These are phyloP conservation scores for Gossypium turneri DNA, from an alignment of 345 rosid species.

Conservation along the genomic window DNA sequence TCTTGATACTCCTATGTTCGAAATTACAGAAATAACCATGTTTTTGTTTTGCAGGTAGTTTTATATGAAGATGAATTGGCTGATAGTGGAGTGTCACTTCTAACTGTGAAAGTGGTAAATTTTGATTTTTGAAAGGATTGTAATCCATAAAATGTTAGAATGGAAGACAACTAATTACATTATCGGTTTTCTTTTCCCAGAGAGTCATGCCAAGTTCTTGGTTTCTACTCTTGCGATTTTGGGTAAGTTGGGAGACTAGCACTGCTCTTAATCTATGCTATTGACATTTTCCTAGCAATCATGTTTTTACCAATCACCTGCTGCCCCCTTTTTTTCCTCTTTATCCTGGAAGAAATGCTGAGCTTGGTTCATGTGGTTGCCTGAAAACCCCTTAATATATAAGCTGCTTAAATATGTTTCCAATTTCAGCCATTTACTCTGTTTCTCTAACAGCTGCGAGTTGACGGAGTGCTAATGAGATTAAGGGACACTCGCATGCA, in stretches of 20 bases:
- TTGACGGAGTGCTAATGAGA: constrained; percentile 95
- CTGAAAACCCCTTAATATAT: not conserved
- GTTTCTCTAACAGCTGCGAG: constrained; percentile 66
- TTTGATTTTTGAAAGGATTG: not conserved
- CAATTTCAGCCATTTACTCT: constrained; percentile 12
- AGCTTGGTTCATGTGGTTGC: not conserved
- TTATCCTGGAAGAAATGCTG: not conserved
- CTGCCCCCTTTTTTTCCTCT: not conserved
- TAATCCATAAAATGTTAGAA: not conserved
- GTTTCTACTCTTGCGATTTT: constrained; percentile 95
- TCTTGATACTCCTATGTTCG: not conserved
- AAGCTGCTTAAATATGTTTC: not conserved
- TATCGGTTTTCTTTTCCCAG: constrained; percentile 32
- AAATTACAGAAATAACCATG: constrained; percentile 20
- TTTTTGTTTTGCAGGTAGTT: constrained; percentile 53
- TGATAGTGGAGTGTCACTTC: constrained; percentile 90
- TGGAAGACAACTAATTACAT: not conserved
- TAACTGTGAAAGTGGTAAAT: constrained; percentile 96
- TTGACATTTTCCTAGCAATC: not conserved
- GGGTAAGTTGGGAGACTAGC: constrained; percentile 59
- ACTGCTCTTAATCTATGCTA: not conserved
- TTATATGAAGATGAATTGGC: constrained; percentile 98
- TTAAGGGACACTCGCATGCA: constrained; percentile 90
- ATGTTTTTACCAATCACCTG: not conserved
- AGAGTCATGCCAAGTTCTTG: constrained; percentile 98